Percentiles rank a stretch among this genome's conserved stretches.
Conservation (phyloP, 2,329 filamentous ascomycete genomes). For the Colletotrichum spinosum region DNA sequence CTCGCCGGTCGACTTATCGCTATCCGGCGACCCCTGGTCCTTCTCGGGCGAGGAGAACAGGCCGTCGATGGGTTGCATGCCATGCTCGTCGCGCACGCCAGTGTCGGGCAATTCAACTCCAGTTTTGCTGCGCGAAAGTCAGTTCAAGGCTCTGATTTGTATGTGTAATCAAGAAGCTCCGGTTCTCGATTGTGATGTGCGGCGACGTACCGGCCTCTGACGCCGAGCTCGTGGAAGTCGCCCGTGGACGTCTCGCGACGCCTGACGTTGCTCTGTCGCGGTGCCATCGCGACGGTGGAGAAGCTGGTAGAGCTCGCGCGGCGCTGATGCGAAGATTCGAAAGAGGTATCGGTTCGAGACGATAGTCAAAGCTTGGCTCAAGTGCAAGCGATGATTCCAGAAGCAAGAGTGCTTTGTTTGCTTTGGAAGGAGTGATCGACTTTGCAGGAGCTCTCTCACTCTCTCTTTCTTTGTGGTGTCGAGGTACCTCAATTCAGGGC, state of each 20-base stretch:
- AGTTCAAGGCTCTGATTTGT: background rate
- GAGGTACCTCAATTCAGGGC: background rate
- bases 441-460: no score
- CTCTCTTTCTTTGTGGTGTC: no score
- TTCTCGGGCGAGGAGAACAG: constrained; percentile 91
- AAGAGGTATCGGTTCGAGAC: background rate
- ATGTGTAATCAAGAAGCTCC: background rate
- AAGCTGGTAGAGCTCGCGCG: background rate
- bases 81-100: constrained; percentile 88
- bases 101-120: constrained; percentile 84
- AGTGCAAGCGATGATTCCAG: no score
- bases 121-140: constrained; percentile 77
- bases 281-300: constrained; percentile 30
- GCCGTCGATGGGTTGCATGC: constrained; percentile 87
- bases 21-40: constrained; percentile 39
- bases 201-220: constrained; percentile 60
- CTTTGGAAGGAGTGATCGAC: no score
- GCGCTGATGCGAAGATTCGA: background rate
- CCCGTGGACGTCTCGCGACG: constrained; percentile 48
- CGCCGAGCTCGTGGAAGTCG: constrained; percentile 61
- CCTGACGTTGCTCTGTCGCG: constrained; percentile 28
- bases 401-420: no score
- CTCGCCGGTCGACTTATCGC: constrained; percentile 49
- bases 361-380: no score
- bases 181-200: background rate